Evolutionary conservation across 208 protist species (phyloP).

Genomic region (Porcisia hertigi): DNA sequence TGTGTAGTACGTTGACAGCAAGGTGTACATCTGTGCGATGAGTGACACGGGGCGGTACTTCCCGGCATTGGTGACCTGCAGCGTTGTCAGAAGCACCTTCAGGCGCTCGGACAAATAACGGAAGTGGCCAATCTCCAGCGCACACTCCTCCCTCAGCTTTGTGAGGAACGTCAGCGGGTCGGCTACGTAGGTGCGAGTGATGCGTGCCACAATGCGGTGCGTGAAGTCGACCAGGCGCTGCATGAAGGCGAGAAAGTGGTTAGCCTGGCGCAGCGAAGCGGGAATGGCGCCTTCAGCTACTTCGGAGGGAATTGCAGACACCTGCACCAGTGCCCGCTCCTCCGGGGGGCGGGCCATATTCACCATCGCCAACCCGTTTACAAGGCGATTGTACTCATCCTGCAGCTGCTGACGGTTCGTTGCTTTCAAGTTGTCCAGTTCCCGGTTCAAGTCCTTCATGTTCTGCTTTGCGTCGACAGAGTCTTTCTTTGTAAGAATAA

Average conservation of each 20-base stretch:
- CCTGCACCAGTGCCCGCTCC: constrained; percentile 32
- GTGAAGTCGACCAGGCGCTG: constrained; percentile 95
- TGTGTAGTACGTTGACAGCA: constrained; percentile 93
- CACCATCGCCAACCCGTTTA: constrained; percentile 89
- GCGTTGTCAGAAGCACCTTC: constrained; percentile 94
- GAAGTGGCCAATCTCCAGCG: constrained; percentile 85
- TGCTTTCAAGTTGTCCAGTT: constrained; percentile 79
- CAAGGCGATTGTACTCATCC: constrained; percentile 93
- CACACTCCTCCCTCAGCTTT: constrained; percentile 88
- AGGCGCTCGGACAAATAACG: constrained; percentile 90
- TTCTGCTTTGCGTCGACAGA: constrained; percentile 83
- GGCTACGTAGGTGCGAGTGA: constrained; percentile 87
- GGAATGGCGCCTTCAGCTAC: constrained; percentile 96
- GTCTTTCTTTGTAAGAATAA: constrained; percentile 94
- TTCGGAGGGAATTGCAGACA: constrained; percentile 58
- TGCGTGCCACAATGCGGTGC: constrained; percentile 82
- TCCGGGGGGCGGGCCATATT: constrained; percentile 60
- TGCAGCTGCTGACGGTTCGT: constrained; percentile 91
- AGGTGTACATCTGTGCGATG: constrained; percentile 96
- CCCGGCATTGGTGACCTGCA: constrained; percentile 95
- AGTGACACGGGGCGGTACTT: constrained; percentile 92
- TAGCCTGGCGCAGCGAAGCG: constrained; percentile 94
- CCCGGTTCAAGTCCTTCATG: constrained; percentile 74
- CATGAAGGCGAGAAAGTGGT: constrained; percentile 96
- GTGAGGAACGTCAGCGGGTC: constrained; percentile 89